Evolutionary conservation across 345 rosid genomes (phyloP), one percentile per base, ranked within the genome.

Genomic region (Chamaenerion angustifolium): DNA sequence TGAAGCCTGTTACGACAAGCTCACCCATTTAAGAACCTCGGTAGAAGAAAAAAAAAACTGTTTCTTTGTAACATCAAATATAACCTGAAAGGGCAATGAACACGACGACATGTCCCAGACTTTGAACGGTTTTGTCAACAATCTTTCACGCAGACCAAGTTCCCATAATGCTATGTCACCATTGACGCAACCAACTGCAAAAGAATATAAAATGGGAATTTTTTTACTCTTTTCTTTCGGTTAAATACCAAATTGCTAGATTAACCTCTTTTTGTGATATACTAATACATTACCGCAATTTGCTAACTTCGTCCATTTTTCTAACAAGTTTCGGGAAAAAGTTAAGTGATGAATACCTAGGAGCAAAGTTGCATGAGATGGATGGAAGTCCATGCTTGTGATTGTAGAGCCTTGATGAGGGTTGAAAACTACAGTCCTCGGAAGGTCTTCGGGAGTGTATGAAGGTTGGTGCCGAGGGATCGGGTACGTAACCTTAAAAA

Each of bases 161-260:
- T 85, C 90, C 95, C 95, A 85, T 7, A 89, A 66, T 31, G 94
- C 66, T 65, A 89, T 72, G 58, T 89, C 97, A 65, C 95, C 97
- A 56, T 62, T 71, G 46, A 55, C 59, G 58, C 86, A 71, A 64
- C 97, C 97, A 50, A 85, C 97, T 89, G 82, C 64, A 65, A 11
- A 53, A 45, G 56, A 60, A 63, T 54, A 35, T 31, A 57, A 19
- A 49, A 66, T 70, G 59, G 63, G 52, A 52, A 58, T 64, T 11
- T 12, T 42, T 42, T 11, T 1, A 17, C 21, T 25, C 43, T 31
- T 31, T 31, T 31, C 6, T 31, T 31, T 31, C 37, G 4, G 37
- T 31, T 31, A 0, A 31, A 23, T 23, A 23, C 27, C 2, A 23
- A 23, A 23, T 23, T 23, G 3, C 2, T 23, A 5, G 27, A 23